Conservation (phyloP, 2,329 filamentous ascomycete species). For the Byssochlamys sp. region DNA sequence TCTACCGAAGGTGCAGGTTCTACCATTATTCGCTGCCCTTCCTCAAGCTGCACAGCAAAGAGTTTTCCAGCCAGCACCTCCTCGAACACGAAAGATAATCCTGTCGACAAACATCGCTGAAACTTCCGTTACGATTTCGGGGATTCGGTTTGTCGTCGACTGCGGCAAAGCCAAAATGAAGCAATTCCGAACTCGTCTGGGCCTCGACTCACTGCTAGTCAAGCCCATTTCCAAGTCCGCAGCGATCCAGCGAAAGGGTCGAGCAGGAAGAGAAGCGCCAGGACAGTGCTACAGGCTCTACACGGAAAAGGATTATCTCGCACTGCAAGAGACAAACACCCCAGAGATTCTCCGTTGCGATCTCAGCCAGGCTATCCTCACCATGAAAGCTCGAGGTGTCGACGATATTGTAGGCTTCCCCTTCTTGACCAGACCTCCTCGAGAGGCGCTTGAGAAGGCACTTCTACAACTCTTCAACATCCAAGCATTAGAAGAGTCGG, state of each 20-base stretch:
- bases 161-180: constrained; percentile 91
- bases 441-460: constrained; percentile 70
- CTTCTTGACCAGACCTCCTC: constrained; percentile 69
- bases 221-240: constrained; percentile 90
- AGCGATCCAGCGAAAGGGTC: constrained; percentile 79
- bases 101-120: constrained; percentile 97
- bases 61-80: constrained; percentile 67
- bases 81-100: constrained; percentile 75
- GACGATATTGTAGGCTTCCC: constrained; percentile 74
- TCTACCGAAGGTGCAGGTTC: constrained; percentile 58
- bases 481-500: constrained; percentile 62
- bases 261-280: constrained; percentile 82
- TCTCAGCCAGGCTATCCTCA: constrained; percentile 72
- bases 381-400: constrained; percentile 86
- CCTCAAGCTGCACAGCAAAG: constrained; percentile 76
- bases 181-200: constrained; percentile 72
- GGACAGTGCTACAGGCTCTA: constrained; percentile 87
- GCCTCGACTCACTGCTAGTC: constrained; percentile 79
- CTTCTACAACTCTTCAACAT: constrained; percentile 71
- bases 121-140: constrained; percentile 89
- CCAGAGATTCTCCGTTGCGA: constrained; percentile 90
- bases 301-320: constrained; percentile 64
- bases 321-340: constrained; percentile 61
- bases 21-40: constrained; percentile 82
- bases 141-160: constrained; percentile 83